phyloP scores from a whole-genome alignment of 306 rosid species.

The Fagus crenata region DNA sequence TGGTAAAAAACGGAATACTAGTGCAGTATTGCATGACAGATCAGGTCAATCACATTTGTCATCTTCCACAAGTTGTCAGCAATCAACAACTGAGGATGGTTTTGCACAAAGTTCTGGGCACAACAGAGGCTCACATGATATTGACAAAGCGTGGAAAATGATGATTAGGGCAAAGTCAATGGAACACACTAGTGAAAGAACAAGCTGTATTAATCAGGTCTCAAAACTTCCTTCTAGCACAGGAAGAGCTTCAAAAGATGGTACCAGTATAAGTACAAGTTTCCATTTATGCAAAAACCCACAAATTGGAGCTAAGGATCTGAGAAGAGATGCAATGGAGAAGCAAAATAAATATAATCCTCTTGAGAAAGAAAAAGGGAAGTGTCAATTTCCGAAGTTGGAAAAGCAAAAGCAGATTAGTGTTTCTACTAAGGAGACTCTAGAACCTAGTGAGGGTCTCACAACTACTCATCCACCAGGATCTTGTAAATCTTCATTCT shows the following conservation, averaged over 20 bases:
- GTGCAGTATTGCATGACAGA: constrained; percentile 26
- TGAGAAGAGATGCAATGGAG: constrained; percentile 19
- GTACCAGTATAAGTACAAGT: constrained; percentile 22
- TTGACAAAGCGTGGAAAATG: constrained; percentile 82
- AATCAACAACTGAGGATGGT: constrained; percentile 27
- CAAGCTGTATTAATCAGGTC: constrained; percentile 31
- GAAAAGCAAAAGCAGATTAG: constrained; percentile 32
- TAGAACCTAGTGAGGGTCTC: constrained; percentile 26
- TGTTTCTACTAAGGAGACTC: constrained; percentile 30
- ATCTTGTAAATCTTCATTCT: constrained; percentile 25
- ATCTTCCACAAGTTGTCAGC: constrained; percentile 43
- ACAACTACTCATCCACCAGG: constrained; percentile 32
- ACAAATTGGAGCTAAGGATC: constrained; percentile 25
- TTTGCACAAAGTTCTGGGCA: constrained; percentile 1
- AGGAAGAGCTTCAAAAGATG: constrained; percentile 34
- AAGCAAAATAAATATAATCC: constrained; percentile 28
- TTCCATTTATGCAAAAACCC: constrained; percentile 20
- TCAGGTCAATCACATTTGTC: constrained; percentile 30
- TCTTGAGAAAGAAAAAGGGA: constrained; percentile 21
- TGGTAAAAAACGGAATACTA: constrained; percentile 30
- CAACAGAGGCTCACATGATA: constrained; percentile 34
- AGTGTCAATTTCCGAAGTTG: constrained; percentile 14
- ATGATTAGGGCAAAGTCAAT: constrained; percentile 54
- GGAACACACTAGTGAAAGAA: constrained; percentile 24
- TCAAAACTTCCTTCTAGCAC: constrained; percentile 30